phyloP scores from a whole-genome alignment of 2,329 filamentous ascomycete species.

The Dothideomycetidae sp. region DNA sequence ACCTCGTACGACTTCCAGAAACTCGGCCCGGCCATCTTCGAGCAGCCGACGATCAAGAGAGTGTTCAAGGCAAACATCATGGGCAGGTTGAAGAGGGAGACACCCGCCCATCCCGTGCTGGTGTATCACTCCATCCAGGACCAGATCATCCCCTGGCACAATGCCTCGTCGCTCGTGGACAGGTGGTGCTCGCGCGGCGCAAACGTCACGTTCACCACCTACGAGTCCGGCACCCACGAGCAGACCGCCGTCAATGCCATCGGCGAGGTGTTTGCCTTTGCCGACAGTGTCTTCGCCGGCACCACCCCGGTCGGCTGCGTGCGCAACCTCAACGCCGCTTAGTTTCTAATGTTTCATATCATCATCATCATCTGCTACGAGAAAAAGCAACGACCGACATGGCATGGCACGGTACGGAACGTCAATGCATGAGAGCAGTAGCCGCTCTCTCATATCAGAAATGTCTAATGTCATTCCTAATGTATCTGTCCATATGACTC shows the following conservation, averaged over 20 bases:
- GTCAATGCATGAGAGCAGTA: too few species aligned
- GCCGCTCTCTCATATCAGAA: too few species aligned
- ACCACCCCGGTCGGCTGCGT: not conserved
- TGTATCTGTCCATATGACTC: too few species aligned
- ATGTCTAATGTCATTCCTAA: too few species aligned
- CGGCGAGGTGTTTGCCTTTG: conserved; percentile 15
- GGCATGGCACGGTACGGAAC: too few species aligned
- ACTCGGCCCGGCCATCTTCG: conserved; percentile 15
- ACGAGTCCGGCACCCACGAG: conserved; percentile 17
- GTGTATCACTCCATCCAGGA: conserved; percentile 18
- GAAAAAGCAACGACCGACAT: too few species aligned
- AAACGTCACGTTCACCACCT: conserved; percentile 17
- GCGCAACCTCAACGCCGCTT: too few species aligned
- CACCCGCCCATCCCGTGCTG: conserved; percentile 18
- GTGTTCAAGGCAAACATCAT: conserved; percentile 15
- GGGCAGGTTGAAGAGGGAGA: conserved; percentile 15
- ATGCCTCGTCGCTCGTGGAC: conserved; percentile 16
- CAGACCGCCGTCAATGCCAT: conserved; percentile 18
- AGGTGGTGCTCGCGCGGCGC: conserved; percentile 19
- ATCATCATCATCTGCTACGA: too few species aligned
- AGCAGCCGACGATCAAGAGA: conserved; percentile 13
- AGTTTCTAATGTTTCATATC: too few species aligned
- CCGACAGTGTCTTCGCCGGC: conserved; percentile 13
- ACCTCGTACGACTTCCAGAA: conserved; percentile 13
- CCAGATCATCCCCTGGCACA: conserved; percentile 20